Conservation (phyloP, 352 stramenopile genomes). For the Phytopythium oedochilum region DNA sequence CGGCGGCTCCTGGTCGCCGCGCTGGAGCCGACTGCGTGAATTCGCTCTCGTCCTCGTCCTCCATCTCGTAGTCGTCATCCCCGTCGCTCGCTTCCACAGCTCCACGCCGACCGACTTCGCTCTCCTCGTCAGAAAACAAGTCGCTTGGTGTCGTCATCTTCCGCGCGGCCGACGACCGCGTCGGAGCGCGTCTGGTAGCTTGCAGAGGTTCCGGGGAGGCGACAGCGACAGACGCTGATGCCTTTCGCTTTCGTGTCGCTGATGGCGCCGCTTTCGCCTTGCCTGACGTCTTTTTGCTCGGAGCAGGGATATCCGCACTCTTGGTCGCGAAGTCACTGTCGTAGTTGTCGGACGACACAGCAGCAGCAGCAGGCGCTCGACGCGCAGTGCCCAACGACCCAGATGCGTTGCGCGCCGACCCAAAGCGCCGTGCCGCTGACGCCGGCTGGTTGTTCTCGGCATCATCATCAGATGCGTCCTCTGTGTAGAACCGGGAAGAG, state of each 20-base stretch:
- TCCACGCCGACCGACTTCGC: conserved; percentile 12
- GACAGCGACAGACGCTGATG: conserved; percentile 1
- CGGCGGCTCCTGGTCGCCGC: conserved; percentile 1
- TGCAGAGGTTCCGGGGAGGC: background rate
- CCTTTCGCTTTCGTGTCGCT: conserved; percentile 18
- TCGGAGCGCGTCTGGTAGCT: conserved; percentile 3
- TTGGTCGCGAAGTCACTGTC: conserved; percentile 3
- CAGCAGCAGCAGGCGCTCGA: background rate
- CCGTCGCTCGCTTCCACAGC: conserved; percentile 36
- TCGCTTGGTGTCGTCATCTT: conserved; percentile 23
- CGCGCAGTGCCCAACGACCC: background rate
- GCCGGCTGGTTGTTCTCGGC: background rate
- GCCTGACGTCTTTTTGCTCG: background rate
- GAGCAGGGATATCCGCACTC: background rate
- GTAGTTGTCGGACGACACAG: background rate
- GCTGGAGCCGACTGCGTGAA: conserved; percentile 4
- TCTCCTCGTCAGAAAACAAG: conserved; percentile 42
- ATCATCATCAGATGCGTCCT: conserved; percentile 9
- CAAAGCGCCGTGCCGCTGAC: conserved; percentile 9
- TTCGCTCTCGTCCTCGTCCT: conserved; percentile 43
- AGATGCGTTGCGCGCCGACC: conserved; percentile 6
- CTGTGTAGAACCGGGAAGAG: background rate
- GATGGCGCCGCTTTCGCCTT: conserved; percentile 3
- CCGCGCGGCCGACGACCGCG: conserved; percentile 15
- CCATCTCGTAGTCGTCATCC: conserved; percentile 59